Base-by-base conservation (phyloP, 73 alveolate species). In the Symbiodinium pilosum region DNA sequence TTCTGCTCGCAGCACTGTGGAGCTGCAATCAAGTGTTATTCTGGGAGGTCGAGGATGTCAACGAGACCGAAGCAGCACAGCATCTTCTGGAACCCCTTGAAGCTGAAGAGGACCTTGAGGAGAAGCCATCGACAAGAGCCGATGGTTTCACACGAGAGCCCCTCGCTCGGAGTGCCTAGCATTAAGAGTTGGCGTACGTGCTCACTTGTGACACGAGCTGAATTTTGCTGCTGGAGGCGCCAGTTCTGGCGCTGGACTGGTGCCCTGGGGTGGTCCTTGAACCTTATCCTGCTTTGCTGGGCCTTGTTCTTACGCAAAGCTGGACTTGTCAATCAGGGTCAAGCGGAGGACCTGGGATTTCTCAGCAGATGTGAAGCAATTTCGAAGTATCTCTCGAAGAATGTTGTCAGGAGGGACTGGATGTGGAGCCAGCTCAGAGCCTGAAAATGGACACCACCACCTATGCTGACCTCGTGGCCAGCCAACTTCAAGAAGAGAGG, bases 181-280 rank as follows among this genome's bases (percentile, higher is more conserved):
- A n/a, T n/a, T n/a, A n/a, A n/a, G n/a, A n/a, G n/a, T n/a, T n/a
- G n/a, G n/a, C n/a, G n/a, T n/a, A n/a, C n/a, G n/a, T n/a, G n/a
- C n/a, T n/a, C n/a, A n/a, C n/a, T n/a, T n/a, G n/a, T n/a, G n/a
- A n/a, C n/a, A n/a, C n/a, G n/a, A n/a, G n/a, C n/a, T n/a, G n/a
- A n/a, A n/a, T n/a, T n/a, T n/a, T n/a, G n/a, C n/a, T n/a, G n/a
- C n/a, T n/a, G 36, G n/a, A 91, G 97, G 97, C 77, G 97, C 30
- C 87, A 91, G 54, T 91, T 91, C 88, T 91, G 97, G 97, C 87
- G 97, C 11, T 91, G 97, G 97, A 91, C 97, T 43, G 97, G 97
- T 24, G 97, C 89, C 30, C 18, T 91, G 88, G 97, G 97, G 41
- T 91, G 97, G 97, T 91, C 97, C 43, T 20, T 91, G 88, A 52